Evolutionary conservation across 2,329 filamentous ascomycete species (phyloP), one percentile per base, ranked within the genome.

Genomic region (Colletotrichum lentis): DNA sequence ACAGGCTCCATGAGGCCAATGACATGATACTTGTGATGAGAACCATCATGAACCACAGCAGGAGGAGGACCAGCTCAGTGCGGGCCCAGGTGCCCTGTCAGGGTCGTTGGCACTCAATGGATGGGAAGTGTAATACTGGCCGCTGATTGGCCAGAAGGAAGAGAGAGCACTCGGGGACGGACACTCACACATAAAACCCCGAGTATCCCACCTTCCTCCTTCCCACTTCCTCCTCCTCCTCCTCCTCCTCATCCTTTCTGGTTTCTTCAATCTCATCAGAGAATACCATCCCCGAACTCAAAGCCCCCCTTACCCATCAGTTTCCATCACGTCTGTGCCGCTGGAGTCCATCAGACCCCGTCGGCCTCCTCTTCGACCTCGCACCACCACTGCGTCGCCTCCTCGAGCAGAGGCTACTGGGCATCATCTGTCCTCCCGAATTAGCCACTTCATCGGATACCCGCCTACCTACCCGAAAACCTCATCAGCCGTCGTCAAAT

Each of bases 181-280:
- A 8, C 53, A 70, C 68, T 70, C 64, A 68, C 67, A 71, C 56
- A 71, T 70, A 71, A 71, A 70, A 67, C 60, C 67, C 64, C 55
- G 49, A 46, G 47, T 41, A 54, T 66, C 69, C 69, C 69, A 61
- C 69, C 61, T 53, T 53, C 68, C 59, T 59, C 67, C 69, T 41
- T 64, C 44, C 18, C 54, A 31, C 41, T 57, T 49, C 56, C 63
- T 54, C 10, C 31, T 35, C 31, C 8, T 7, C 8, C 31, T 35
- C 31, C 44, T 57, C 60, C 59, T 24, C 24, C 24, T 62, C 53
- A 43, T 67, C 46, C 57, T 50, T 43, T 49, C n/a, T 49, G 47
- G 12, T 41, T 65, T 57, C 22, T 50, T 44, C 31, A 22, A 12
- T 46, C 24, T 57, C 27, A 65, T 59, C 57, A 67, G 37, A 60